Evolutionary conservation across 2,329 filamentous ascomycete species (phyloP).

Genomic region (Penicillium expansum): DNA sequence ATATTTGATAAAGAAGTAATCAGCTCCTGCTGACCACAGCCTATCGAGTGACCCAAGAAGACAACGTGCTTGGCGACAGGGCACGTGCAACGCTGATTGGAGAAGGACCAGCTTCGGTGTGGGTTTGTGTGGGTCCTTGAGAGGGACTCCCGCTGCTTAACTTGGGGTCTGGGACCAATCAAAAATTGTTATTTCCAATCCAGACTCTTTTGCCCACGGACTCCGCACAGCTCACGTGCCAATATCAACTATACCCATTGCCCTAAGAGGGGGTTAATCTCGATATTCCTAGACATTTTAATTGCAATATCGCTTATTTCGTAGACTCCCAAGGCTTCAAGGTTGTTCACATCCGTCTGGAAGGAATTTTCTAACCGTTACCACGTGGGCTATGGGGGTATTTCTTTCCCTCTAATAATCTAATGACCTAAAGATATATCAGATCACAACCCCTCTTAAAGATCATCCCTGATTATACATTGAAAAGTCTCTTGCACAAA

Average conservation of each 20-base stretch:
- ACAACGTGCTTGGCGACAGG: conserved; percentile 24
- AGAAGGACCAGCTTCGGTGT: neutral
- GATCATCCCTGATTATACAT: no score
- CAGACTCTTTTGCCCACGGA: neutral
- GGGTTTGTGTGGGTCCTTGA: neutral
- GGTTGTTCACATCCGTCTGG: no score
- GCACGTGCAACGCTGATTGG: conserved; percentile 27
- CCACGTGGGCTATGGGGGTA: no score
- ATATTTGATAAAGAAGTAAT: conserved; percentile 1
- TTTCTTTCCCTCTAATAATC: no score
- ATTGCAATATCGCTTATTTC: no score
- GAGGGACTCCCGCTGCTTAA: conserved; percentile 16
- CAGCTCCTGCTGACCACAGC: conserved; percentile 10
- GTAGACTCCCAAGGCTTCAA: no score
- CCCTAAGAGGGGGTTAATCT: neutral
- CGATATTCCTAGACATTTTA: neutral
- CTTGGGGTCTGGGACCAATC: conserved; percentile 7
- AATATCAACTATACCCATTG: neutral
- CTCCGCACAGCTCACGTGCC: neutral
- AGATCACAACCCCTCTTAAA: no score
- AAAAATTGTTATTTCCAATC: conserved; percentile 1
- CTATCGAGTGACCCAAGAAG: conserved; percentile 13
- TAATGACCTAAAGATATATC: no score
- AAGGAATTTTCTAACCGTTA: no score
- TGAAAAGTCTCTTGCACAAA: no score